Conservation (phyloP, 257 asterid genomes). For the Rhazya stricta region DNA sequence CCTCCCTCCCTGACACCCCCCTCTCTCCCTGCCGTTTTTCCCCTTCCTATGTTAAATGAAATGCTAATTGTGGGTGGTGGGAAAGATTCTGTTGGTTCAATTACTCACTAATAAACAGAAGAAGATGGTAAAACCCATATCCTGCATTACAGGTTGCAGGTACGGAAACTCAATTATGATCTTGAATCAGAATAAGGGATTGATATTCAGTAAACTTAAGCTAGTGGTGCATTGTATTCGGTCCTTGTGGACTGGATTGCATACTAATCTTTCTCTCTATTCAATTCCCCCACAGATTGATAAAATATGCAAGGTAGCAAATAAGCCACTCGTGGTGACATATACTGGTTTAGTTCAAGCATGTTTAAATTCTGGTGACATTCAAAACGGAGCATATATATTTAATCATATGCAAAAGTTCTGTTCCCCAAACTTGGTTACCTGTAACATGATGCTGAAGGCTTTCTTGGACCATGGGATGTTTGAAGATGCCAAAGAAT, state of each 20-base stretch:
- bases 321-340: slow-evolving; percentile 90
- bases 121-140: not conserved
- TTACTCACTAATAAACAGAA: not conserved
- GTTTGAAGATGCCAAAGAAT: slow-evolving; percentile 64
- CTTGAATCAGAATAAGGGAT: not conserved
- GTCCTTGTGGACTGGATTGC: not conserved
- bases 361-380: slow-evolving; percentile 60
- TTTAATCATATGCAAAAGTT: slow-evolving; percentile 75
- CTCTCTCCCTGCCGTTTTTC: not conserved
- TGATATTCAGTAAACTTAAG: not conserved
- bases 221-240: not conserved
- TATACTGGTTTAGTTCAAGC: slow-evolving; percentile 94
- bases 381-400: slow-evolving; percentile 50
- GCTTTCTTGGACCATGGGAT: slow-evolving; percentile 61
- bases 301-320: slow-evolving; percentile 89
- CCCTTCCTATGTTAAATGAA: not conserved
- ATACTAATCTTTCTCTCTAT: not conserved
- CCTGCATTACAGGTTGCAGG: not conserved
- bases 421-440: slow-evolving; percentile 76
- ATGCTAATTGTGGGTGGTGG: not conserved
- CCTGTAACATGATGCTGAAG: slow-evolving; percentile 77
- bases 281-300: slow-evolving; percentile 48
- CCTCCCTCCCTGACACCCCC: not conserved
- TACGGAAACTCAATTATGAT: not conserved
- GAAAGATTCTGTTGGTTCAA: not conserved